A percentile compares a stretch with the other conserved stretches of the same genome.
Evolutionary conservation across 805 yeast genomes (phyloP).

Genomic region (Pichia scutulata): DNA sequence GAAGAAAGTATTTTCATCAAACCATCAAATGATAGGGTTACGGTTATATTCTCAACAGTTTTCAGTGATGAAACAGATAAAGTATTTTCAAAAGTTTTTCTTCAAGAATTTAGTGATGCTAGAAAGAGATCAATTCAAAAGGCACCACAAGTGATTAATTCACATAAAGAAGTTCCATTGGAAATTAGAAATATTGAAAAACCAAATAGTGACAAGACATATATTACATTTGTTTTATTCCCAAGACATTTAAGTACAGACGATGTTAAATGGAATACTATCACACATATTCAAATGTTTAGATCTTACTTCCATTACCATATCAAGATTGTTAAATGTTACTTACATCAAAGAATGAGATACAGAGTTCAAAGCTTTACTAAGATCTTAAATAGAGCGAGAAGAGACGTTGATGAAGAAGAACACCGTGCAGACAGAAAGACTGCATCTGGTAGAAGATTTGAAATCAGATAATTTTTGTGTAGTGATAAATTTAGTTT

Average conservation of each 20-base stretch:
- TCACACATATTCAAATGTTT: constrained; percentile 85
- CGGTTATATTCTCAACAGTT: constrained; percentile 89
- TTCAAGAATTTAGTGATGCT: constrained; percentile 94
- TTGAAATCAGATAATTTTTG: constrained; percentile 30
- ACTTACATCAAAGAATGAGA: constrained; percentile 97
- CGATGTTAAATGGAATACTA: constrained; percentile 69
- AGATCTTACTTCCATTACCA: constrained; percentile 98
- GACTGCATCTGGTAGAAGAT: constrained; percentile 68
- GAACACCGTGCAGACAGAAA: constrained; percentile 44
- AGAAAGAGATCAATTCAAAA: constrained; percentile 93
- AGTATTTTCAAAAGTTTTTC: constrained; percentile 77
- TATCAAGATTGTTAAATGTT: constrained; percentile 96
- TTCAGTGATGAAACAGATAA: constrained; percentile 97
- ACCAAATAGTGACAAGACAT: constrained; percentile 30
- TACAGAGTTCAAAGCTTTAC: constrained; percentile 88
- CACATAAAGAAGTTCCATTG: constrained; percentile 87
- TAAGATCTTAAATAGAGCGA: constrained; percentile 93
- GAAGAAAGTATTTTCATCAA: constrained; percentile 85
- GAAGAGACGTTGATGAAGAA: constrained; percentile 81
- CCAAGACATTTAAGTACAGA: constrained; percentile 67
- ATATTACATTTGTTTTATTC: constrained; percentile 66
- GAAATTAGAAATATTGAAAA: constrained; percentile 50
- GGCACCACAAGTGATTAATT: constrained; percentile 94
- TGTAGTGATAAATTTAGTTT: background rate
- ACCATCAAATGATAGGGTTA: constrained; percentile 92